A percentile compares a stretch with the other conserved stretches of the same genome.
These are phyloP conservation scores for Globisporangium irregulare DNA, from an alignment of 352 stramenopile species.

Conservation along the genomic window DNA sequence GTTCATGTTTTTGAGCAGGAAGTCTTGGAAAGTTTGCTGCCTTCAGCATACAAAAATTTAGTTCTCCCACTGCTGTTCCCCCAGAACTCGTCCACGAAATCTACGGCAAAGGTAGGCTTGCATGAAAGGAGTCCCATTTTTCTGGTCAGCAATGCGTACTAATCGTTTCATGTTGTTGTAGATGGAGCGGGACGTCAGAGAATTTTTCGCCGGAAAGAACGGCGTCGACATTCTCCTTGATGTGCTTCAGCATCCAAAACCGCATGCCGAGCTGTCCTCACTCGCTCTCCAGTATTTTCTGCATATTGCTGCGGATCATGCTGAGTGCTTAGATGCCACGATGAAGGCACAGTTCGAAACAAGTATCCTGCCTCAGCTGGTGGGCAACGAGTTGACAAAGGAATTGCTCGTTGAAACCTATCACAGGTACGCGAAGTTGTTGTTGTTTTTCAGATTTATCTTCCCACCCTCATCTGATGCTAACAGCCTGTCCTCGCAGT, in stretches of 20 bases:
- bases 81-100: slow-evolving; percentile 50
- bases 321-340: slow-evolving; percentile 30
- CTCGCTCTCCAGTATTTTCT: slow-evolving; percentile 83
- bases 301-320: slow-evolving; percentile 64
- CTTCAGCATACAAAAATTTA: slow-evolving; percentile 64
- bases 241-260: slow-evolving; percentile 62
- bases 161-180: slow-evolving; percentile 19
- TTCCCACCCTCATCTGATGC: background rate
- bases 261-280: slow-evolving; percentile 62
- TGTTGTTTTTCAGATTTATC: background rate
- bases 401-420: slow-evolving; percentile 77
- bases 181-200: slow-evolving; percentile 57
- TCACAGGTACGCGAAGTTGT: slow-evolving; percentile 33
- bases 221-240: slow-evolving; percentile 68
- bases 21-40: slow-evolving; percentile 78
- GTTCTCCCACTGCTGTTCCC: slow-evolving; percentile 76
- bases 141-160: slow-evolving; percentile 2
- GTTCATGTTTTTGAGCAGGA: slow-evolving; percentile 34
- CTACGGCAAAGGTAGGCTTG: slow-evolving; percentile 40
- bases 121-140: background rate
- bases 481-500: slow-evolving; percentile 21
- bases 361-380: slow-evolving; percentile 54
- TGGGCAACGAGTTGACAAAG: slow-evolving; percentile 59
- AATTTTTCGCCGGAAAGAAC: slow-evolving; percentile 42
- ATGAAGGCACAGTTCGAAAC: slow-evolving; percentile 44